Conservation (phyloP, 1,284 basidiomycete species). For the Coniophora puteana region DNA sequence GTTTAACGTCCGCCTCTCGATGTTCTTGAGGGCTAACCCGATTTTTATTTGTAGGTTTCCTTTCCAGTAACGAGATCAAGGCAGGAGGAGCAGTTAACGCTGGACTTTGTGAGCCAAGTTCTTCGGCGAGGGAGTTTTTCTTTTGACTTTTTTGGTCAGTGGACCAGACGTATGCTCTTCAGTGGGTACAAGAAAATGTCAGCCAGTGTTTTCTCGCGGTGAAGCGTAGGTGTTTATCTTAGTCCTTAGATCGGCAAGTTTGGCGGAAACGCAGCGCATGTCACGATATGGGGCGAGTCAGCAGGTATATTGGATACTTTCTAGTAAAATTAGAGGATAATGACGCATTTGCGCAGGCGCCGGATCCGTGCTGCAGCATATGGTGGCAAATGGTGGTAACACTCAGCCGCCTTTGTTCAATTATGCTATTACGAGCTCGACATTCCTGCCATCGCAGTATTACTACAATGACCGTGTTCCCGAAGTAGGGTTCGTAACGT, state of each 20-base stretch:
- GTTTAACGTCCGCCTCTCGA: not conserved
- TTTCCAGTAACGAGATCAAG: conserved; percentile 22
- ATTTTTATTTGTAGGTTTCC: conserved; percentile 21
- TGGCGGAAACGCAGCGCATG: conserved; percentile 25
- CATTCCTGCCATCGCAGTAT: conserved; percentile 44
- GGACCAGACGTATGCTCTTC: conserved; percentile 28
- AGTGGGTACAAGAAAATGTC: conserved; percentile 30
- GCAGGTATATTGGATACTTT: conserved; percentile 20
- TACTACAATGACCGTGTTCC: conserved; percentile 38
- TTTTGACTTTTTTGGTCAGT: too few species aligned
- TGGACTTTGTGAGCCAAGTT: conserved; percentile 21
- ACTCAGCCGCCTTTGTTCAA: conserved; percentile 40
- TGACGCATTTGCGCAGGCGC: conserved; percentile 17
- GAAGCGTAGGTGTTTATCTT: too few species aligned
- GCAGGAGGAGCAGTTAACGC: conserved; percentile 25
- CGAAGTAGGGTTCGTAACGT: conserved; percentile 29
- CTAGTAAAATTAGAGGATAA: not conserved
- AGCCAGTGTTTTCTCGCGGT: too few species aligned
- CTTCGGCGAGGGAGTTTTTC: too few species aligned
- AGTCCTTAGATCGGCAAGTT: conserved; percentile 19
- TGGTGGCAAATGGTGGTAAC: conserved; percentile 30
- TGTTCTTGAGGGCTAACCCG: not conserved
- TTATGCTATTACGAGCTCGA: conserved; percentile 41
- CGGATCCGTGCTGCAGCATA: conserved; percentile 31
- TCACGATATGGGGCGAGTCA: conserved; percentile 30